A percentile compares a stretch with the other conserved stretches of the same genome.
phyloP scores from a whole-genome alignment of 2,329 filamentous ascomycete genomes.

The Plectosphaerella cucumerina region DNA sequence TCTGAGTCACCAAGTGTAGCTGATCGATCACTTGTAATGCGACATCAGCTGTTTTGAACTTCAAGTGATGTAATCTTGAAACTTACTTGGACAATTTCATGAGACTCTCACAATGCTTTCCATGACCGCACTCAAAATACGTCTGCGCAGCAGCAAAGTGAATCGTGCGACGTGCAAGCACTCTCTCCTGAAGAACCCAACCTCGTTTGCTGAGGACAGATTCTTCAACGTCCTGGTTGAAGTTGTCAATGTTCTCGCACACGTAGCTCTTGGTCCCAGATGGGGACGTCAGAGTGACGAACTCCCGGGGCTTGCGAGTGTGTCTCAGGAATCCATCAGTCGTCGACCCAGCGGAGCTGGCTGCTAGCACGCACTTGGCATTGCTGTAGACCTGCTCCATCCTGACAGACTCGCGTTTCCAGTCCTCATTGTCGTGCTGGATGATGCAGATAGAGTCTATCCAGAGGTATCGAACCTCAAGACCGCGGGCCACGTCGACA shows the following conservation, averaged over 20 bases:
- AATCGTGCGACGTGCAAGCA: conserved; percentile 33
- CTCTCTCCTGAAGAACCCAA: conserved; percentile 37
- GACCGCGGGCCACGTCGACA: conserved; percentile 6
- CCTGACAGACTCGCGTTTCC: conserved; percentile 10
- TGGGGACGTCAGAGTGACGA: background rate
- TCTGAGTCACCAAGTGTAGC: background rate
- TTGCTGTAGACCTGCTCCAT: conserved; percentile 21
- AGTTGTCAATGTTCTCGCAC: conserved; percentile 23
- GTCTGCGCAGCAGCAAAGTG: conserved; percentile 13
- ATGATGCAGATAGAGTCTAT: conserved; percentile 19
- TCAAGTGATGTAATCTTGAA: no score
- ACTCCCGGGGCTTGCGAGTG: background rate
- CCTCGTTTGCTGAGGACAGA: conserved; percentile 17
- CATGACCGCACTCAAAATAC: conserved; percentile 10
- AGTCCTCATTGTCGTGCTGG: conserved; percentile 15
- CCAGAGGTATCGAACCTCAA: conserved; percentile 13
- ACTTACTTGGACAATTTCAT: background rate
- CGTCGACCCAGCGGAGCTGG: conserved; percentile 24
- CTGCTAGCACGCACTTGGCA: conserved; percentile 38
- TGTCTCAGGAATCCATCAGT: conserved; percentile 5
- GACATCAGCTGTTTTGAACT: no score
- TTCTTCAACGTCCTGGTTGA: conserved; percentile 9
- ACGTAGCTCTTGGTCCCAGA: background rate
- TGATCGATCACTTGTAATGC: background rate
- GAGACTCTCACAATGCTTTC: background rate